Evolutionary conservation across 495 filamentous ascomycete species (phyloP), one percentile per base, ranked within the genome.

Genomic region (Daldinia caldariorum): DNA sequence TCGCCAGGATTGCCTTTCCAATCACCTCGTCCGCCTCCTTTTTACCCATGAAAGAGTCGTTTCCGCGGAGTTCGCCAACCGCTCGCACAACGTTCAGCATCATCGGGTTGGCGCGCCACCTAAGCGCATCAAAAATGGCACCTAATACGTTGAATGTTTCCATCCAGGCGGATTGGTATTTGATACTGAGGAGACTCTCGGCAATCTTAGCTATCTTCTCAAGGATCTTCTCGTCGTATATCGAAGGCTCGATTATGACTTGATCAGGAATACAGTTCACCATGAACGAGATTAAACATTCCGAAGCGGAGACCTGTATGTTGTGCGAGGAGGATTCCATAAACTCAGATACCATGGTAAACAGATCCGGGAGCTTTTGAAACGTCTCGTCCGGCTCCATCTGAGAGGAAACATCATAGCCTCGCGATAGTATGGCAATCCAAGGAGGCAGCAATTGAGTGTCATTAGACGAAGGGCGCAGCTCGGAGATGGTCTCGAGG

Each of bases 361-460:
- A 97, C 6, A 97, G 80, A 18, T 88, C 89, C 0, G 94, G 93
- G 12, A 99, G 79, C 73, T 94, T 94, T 65, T 89, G 87, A 75
- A 97, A 97, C 0, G 94, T 97, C 35, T 94, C 92, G 62, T 94
- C 89, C 6, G 92, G 89, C 29, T 88, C 85, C 58, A 97, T 88
- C 74, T 97, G 93, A 3, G 93, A 89, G 14, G 92, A 93, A 6
- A 98, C 93, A 78, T 97, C 94, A 77, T 97, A 97, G 2, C 92
- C 96, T 78, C 95, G 85, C 10, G 94, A 97, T 13, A 98, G 78
- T 41, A 99, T 94, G 4, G 94, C 95, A 67, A 98, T 92, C 95
- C 95, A 99, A 0, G 95, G 92, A 0, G 95, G 95, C 0, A 97
- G 86, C 26, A 98, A 83, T 79, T 97, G 93, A 0, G 93, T 92